These are phyloP conservation scores for Corynespora cassiicola DNA, from an alignment of 2,329 filamentous ascomycete genomes.

Conservation along the genomic window DNA sequence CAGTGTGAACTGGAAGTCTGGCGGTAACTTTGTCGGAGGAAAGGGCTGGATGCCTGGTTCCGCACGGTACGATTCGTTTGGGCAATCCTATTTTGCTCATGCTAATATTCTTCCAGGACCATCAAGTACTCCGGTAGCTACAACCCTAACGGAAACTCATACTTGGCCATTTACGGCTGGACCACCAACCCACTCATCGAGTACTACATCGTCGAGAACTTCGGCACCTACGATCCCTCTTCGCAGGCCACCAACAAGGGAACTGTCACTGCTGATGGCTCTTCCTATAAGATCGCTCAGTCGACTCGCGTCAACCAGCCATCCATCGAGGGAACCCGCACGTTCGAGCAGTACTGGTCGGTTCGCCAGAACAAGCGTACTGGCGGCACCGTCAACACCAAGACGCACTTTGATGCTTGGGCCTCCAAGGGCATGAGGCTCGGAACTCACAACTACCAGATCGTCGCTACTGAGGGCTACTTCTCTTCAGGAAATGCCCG, in stretches of 20 bases:
- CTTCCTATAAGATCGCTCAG: conserved; percentile 38
- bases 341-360: conserved; percentile 61
- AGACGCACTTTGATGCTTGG: conserved; percentile 45
- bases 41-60: conserved; percentile 65
- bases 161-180: conserved; percentile 66
- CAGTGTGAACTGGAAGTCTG: conserved; percentile 57
- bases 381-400: conserved; percentile 38
- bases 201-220: conserved; percentile 61
- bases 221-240: conserved; percentile 57
- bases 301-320: conserved; percentile 49
- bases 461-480: conserved; percentile 63
- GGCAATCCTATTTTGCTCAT: neutral
- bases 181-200: conserved; percentile 61
- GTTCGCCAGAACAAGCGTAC: conserved; percentile 40
- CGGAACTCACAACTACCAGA: conserved; percentile 46
- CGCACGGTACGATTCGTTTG: conserved; percentile 48
- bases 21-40: conserved; percentile 63
- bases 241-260: conserved; percentile 49
- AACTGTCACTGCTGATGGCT: conserved; percentile 36
- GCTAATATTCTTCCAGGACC: conserved; percentile 19
- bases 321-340: conserved; percentile 57
- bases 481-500: conserved; percentile 55
- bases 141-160: conserved; percentile 46
- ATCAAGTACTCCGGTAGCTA: conserved; percentile 44
- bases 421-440: conserved; percentile 37